These are phyloP conservation scores for Boletus speciosus DNA, from an alignment of 768 basidiomycete species.

Conservation along the genomic window DNA sequence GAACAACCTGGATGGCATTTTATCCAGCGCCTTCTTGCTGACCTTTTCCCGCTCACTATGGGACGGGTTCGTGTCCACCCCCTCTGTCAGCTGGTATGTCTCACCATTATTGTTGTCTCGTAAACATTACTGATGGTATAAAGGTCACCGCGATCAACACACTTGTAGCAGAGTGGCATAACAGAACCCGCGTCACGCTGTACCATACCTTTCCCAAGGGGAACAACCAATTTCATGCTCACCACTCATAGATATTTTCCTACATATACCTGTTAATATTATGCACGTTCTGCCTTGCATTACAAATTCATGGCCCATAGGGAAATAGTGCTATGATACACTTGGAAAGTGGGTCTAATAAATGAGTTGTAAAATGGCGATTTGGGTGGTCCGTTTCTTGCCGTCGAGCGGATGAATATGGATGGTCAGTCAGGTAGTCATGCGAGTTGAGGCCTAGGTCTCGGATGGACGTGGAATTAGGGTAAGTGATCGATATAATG, in stretches of 20 bases:
- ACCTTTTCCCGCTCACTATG: slow-evolving; percentile 3
- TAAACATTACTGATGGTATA: neutral
- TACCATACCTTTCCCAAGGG: slow-evolving; percentile 2
- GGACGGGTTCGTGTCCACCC: slow-evolving; percentile 4
- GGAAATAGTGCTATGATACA: slow-evolving; percentile 26
- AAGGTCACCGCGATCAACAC: slow-evolving; percentile 14
- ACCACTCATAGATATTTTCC: neutral
- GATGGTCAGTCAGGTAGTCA: slow-evolving; percentile 5
- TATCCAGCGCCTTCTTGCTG: slow-evolving; percentile 8
- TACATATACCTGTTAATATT: slow-evolving; percentile 1
- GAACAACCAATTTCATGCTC: neutral
- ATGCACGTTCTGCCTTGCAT: slow-evolving; percentile 7
- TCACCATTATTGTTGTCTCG: neutral
- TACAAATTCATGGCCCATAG: slow-evolving; percentile 6
- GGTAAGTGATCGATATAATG: slow-evolving; percentile 68
- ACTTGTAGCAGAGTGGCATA: slow-evolving; percentile 8
- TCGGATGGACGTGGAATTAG: slow-evolving; percentile 14
- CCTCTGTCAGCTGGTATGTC: slow-evolving; percentile 17
- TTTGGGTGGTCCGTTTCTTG: slow-evolving; percentile 3
- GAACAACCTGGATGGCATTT: slow-evolving; percentile 12
- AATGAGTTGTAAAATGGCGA: slow-evolving; percentile 9
- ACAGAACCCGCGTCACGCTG: neutral
- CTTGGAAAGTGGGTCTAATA: slow-evolving; percentile 15
- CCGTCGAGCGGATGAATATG: slow-evolving; percentile 11
- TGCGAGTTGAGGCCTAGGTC: neutral